Evolutionary conservation across 305 asterid genomes (phyloP), one percentile per base, ranked within the genome.

Genomic region (Fraxinus angustifolia): DNA sequence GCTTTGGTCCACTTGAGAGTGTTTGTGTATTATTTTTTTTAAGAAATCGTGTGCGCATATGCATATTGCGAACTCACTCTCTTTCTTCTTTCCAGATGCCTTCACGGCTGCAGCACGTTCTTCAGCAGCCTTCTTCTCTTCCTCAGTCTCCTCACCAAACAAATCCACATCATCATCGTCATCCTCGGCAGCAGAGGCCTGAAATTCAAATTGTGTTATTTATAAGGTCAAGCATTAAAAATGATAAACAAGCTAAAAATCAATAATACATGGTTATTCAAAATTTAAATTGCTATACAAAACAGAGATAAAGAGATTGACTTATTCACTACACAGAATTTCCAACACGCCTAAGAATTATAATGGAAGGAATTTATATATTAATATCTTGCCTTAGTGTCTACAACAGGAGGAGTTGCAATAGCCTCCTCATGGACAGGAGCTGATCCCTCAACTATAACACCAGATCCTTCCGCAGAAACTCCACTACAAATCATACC

Each of bases 101-200:
- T 93, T 94, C n/a, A 76, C 89, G 16, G 98, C 89, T 67, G 98
- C 97, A 1, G 97, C 95, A 75, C 97, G 95, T 26, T 88, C 97
- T 84, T 94, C 98, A 42, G 97, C 89, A 78, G 98, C 97, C 86
- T 89, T 91, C 89, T 91, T 94, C 87, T 94, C 98, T 87, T 92
- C 98, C 84, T 92, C 97, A 16, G 97, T 94, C 83, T 92, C 98
- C 87, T 94, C 97, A 26, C 98, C 97, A 81, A 94, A 94, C 84
- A 94, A 88, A 80, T 94, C 97, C 58, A 92, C 94, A 80, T 94
- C 98, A 30, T 88, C 92, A 12, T 91, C 97, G 0, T 89, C 94
- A 11, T 89, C 98, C 33, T 85, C 97, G 76, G 86, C 97, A 70
- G 83, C 92, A 28, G 93, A 40, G 11, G 93, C 93, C 98, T 92